Evolutionary conservation across 345 rosid species (phyloP).

Genomic region (Nasturtium officinale): DNA sequence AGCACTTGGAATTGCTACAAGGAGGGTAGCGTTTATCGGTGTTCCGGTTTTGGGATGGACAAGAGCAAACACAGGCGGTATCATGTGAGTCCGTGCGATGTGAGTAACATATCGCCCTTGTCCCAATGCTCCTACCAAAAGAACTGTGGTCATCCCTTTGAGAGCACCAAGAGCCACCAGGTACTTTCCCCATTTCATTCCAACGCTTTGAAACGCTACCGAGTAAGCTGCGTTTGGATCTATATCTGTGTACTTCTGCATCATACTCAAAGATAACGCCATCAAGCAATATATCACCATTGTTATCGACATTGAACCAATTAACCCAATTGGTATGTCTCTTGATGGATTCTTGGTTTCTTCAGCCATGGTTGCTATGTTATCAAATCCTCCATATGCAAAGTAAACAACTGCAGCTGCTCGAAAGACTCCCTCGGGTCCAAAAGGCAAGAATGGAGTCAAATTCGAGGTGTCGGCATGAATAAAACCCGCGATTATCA

Average conservation of each 20-base stretch:
- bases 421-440: conserved; percentile 52
- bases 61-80: conserved; percentile 57
- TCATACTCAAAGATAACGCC: conserved; percentile 50
- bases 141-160: conserved; percentile 68
- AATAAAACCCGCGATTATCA: conserved; percentile 54
- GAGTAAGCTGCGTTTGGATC: conserved; percentile 64
- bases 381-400: conserved; percentile 68
- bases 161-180: conserved; percentile 67
- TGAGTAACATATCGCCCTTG: conserved; percentile 73
- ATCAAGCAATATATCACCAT: conserved; percentile 51
- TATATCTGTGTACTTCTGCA: conserved; percentile 56
- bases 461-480: conserved; percentile 49
- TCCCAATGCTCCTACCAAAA: conserved; percentile 54
- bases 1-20: conserved; percentile 54
- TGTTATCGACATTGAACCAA: conserved; percentile 61
- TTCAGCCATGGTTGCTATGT: conserved; percentile 66
- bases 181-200: conserved; percentile 66
- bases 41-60: conserved; percentile 59
- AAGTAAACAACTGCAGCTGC: conserved; percentile 66
- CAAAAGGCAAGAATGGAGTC: conserved; percentile 51
- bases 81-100: conserved; percentile 70
- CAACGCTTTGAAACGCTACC: conserved; percentile 56
- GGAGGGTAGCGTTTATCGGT: conserved; percentile 57
- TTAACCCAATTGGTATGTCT: conserved; percentile 66
- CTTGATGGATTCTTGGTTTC: conserved; percentile 63